Conservation (phyloP, 495 filamentous ascomycete genomes). For the Collariella sp. region DNA sequence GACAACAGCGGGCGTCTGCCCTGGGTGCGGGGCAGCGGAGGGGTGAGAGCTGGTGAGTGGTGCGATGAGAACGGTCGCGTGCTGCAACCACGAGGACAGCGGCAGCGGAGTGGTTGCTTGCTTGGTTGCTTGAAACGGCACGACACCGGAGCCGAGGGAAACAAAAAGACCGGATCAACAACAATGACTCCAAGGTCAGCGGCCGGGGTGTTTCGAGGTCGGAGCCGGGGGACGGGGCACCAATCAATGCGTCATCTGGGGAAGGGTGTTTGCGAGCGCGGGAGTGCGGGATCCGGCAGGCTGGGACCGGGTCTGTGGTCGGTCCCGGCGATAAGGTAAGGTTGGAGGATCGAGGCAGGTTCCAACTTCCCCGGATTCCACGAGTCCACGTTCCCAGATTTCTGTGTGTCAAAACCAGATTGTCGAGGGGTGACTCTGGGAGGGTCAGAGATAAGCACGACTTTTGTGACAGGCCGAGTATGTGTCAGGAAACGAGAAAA, state of each 20-base stretch:
- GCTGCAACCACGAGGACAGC: slow-evolving; percentile 7
- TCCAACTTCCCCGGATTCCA: slow-evolving; percentile 30
- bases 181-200: no score
- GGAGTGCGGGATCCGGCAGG: slow-evolving; percentile 35
- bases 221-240: slow-evolving; percentile 26
- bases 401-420: slow-evolving; percentile 29
- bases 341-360: slow-evolving; percentile 22
- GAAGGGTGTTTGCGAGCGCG: slow-evolving; percentile 24
- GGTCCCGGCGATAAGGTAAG: slow-evolving; percentile 28
- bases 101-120: not conserved
- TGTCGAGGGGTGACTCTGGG: slow-evolving; percentile 28
- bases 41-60: not conserved
- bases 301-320: slow-evolving; percentile 29
- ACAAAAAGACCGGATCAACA: slow-evolving; percentile 21
- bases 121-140: not conserved
- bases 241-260: slow-evolving; percentile 45
- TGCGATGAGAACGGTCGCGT: not conserved
- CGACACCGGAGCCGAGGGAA: slow-evolving; percentile 1
- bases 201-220: slow-evolving; percentile 19
- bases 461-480: slow-evolving; percentile 37
- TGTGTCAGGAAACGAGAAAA: slow-evolving; percentile 42
- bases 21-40: not conserved
- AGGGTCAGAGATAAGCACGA: slow-evolving; percentile 36
- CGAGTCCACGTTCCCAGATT: no score
- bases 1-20: slow-evolving; percentile 1